Percentiles rank a stretch among this genome's conserved stretches.
Evolutionary conservation across 208 protist genomes (phyloP).

Genomic region (Herpetomonas muscarum): DNA sequence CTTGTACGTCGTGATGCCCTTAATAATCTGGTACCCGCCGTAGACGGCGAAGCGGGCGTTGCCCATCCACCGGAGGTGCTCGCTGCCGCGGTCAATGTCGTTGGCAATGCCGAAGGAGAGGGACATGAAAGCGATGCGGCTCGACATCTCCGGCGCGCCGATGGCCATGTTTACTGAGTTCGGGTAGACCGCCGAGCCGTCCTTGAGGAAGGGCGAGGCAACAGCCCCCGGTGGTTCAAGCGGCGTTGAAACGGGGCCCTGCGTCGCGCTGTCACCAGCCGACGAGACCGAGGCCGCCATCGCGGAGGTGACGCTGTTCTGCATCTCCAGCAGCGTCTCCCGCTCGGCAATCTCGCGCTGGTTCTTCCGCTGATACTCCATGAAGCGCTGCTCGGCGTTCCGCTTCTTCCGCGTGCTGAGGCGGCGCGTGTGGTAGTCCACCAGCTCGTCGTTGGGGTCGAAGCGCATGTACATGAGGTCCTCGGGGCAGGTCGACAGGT

Average conservation of each 20-base stretch:
- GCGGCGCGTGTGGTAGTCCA: slow-evolving; percentile 17
- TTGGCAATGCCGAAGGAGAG: slow-evolving; percentile 80
- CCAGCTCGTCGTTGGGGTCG: slow-evolving; percentile 31
- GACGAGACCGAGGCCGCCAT: no score
- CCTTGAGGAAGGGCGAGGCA: slow-evolving; percentile 34
- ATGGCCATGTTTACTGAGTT: slow-evolving; percentile 32
- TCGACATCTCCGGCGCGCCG: slow-evolving; percentile 33
- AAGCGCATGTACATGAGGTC: slow-evolving; percentile 66
- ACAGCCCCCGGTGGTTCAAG: no score
- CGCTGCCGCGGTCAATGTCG: slow-evolving; percentile 79
- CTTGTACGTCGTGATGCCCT: slow-evolving; percentile 48
- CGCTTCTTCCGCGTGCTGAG: slow-evolving; percentile 11
- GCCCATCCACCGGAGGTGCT: slow-evolving; percentile 85
- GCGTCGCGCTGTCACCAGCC: no score
- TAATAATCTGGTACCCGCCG: slow-evolving; percentile 51
- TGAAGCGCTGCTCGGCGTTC: slow-evolving; percentile 19
- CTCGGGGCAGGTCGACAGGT: slow-evolving; percentile 49
- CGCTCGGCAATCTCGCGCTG: slow-evolving; percentile 22
- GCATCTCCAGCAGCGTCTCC: neutral
- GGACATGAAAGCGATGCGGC: slow-evolving; percentile 82
- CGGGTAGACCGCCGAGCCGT: slow-evolving; percentile 40
- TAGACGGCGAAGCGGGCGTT: slow-evolving; percentile 77
- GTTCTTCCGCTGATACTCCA: slow-evolving; percentile 18
- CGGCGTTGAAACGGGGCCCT: no score
- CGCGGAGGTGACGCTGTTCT: no score